Percentiles rank a stretch among this genome's conserved stretches.
phyloP scores from a whole-genome alignment of 2,329 filamentous ascomycete genomes.

The Didymella segeticola region DNA sequence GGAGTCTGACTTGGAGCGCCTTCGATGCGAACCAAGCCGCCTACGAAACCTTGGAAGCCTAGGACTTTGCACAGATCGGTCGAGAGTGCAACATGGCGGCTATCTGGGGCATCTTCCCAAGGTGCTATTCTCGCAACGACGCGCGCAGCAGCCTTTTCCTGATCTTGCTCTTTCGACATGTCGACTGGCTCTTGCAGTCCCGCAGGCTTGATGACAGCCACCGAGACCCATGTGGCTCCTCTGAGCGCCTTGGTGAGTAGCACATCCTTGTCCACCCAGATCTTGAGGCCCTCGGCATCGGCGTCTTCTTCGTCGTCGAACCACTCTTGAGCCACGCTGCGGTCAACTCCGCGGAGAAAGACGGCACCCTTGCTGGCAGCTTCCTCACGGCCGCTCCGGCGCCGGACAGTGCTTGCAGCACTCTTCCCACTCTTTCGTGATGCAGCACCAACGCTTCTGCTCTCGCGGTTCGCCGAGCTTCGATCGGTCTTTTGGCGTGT shows the following conservation, averaged over 20 bases:
- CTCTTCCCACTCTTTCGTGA: slow-evolving; percentile 81
- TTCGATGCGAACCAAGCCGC: slow-evolving; percentile 86
- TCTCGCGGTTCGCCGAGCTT: slow-evolving; percentile 68
- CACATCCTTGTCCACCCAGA: slow-evolving; percentile 86
- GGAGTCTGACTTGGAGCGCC: slow-evolving; percentile 76
- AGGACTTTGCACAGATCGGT: slow-evolving; percentile 76
- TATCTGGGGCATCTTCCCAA: slow-evolving; percentile 89
- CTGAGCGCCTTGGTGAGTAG: slow-evolving; percentile 74
- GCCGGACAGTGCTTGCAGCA: slow-evolving; percentile 72
- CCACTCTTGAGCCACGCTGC: slow-evolving; percentile 72
- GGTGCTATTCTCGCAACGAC: slow-evolving; percentile 76
- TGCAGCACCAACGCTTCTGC: slow-evolving; percentile 78
- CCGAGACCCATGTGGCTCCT: slow-evolving; percentile 76
- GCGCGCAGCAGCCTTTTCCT: slow-evolving; percentile 66
- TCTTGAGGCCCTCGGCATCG: slow-evolving; percentile 64
- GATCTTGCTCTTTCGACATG: slow-evolving; percentile 71
- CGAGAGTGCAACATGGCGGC: slow-evolving; percentile 80
- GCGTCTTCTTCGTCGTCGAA: slow-evolving; percentile 70
- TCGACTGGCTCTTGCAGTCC: slow-evolving; percentile 75
- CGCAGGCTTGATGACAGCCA: slow-evolving; percentile 86
- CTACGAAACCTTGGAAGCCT: slow-evolving; percentile 75
- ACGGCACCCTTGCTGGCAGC: slow-evolving; percentile 69
- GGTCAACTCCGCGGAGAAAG: slow-evolving; percentile 82
- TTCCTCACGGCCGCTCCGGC: slow-evolving; percentile 66
- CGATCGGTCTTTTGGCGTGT: slow-evolving; percentile 74